Evolutionary conservation across 169 alveolate species (phyloP), one percentile per base, ranked within the genome.

Genomic region (Fabrea salina): DNA sequence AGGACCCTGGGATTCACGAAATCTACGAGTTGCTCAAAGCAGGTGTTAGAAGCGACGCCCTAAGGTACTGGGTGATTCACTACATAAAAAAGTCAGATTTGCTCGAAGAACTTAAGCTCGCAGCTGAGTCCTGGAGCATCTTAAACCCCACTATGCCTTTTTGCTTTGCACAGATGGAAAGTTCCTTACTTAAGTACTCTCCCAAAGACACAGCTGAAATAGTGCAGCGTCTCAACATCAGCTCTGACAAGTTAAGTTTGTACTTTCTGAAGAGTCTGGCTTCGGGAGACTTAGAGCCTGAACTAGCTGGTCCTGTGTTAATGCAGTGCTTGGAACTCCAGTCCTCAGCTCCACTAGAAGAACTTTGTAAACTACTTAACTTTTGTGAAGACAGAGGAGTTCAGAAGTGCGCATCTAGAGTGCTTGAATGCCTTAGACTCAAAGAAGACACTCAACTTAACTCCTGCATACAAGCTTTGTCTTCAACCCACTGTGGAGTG

Each of bases 41-140:
- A n/a, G 78, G 78, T 1, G 67, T 68, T 43, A 13, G 67, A 68
- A 68, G 78, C 4, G 78, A 68, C n/a, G 78, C 44, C 13, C 2
- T 68, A 13, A 68, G 44, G 19, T 43, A 68, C 3, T 40, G 25
- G 39, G 41, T 68, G 7, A 13, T 68, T 16, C n/a, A 32, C 16
- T 68, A 68, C 44, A 11, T 68, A 35, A 68, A 40, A 22, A 13
- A 22, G 16, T 11, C 19, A 13, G 78, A 68, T 22, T 43, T 43
- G 19, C 19, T 68, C n/a, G 40, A 13, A 0, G 41, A 47, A 7
- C 30, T 68, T 16, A 16, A 13, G 5, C 22, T 40, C 13, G 78
- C 78, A 41, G 32, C 78, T 40, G 57, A 68, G 44, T 0, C 50
- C 13, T 68, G 78, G 37, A 43, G 19, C 7, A 13, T 68, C 8